Evolutionary conservation across 345 rosid species (phyloP).

Genomic region (Carallia pectinifolia): DNA sequence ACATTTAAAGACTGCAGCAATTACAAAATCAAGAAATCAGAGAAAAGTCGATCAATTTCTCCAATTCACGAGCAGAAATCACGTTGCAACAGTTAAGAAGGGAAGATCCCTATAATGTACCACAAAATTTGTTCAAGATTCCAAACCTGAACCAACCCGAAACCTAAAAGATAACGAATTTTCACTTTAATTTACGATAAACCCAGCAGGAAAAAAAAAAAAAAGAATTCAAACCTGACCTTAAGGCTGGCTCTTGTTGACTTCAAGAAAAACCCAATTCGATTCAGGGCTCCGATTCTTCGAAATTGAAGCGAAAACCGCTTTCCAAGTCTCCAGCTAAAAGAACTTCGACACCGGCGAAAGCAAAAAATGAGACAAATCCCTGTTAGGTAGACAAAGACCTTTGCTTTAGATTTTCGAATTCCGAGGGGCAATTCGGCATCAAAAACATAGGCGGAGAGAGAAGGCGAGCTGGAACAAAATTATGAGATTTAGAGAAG

Average conservation of each 20-base stretch:
- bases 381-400: background rate
- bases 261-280: background rate
- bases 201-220: background rate
- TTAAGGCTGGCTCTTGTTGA: background rate
- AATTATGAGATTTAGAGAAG: background rate
- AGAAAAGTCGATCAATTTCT: background rate
- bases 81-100: background rate
- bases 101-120: background rate
- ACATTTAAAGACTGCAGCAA: no score
- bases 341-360: background rate
- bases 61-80: background rate
- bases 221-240: background rate
- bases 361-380: background rate
- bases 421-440: background rate
- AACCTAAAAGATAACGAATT: background rate
- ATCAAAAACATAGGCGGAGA: conserved; percentile 25
- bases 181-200: no score
- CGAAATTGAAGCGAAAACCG: background rate
- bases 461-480: conserved; percentile 42
- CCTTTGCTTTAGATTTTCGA: no score
- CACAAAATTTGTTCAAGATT: background rate
- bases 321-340: background rate
- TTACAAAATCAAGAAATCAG: background rate
- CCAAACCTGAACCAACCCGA: background rate
- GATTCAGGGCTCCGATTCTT: background rate